Percentiles rank a stretch among this genome's conserved stretches.
Evolutionary conservation across 331 rosid species (phyloP).

Genomic region (Malus hybrid): DNA sequence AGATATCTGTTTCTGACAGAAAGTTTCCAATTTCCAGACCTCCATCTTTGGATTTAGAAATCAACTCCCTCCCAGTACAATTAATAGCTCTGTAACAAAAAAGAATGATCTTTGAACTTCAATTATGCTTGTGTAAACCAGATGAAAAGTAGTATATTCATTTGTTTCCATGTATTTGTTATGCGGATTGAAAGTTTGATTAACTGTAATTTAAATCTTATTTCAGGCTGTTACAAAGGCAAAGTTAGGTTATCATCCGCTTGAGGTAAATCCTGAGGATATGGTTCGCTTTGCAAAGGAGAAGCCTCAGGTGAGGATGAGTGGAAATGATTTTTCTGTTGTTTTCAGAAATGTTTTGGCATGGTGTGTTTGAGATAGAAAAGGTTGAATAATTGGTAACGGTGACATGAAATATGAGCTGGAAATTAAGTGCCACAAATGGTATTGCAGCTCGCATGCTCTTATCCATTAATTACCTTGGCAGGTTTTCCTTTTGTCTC

Average conservation of each 20-base stretch:
- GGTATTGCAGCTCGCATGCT: background rate
- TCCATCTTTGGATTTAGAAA: no score
- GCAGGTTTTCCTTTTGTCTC: background rate
- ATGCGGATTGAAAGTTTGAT: background rate
- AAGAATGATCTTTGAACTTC: background rate
- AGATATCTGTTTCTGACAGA: no score
- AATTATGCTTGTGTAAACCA: background rate
- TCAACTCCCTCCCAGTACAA: no score
- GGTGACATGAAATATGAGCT: background rate
- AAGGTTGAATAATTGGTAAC: background rate
- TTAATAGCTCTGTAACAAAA: background rate
- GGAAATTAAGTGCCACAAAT: background rate
- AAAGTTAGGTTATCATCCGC: constrained; percentile 93
- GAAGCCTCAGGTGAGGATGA: constrained; percentile 80
- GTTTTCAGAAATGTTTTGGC: constrained; percentile 15
- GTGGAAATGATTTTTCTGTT: constrained; percentile 10
- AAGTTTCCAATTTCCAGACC: no score
- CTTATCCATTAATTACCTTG: background rate
- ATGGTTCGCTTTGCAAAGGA: constrained; percentile 97
- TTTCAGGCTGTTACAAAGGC: constrained; percentile 96
- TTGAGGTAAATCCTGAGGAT: constrained; percentile 97
- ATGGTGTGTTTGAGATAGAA: background rate
- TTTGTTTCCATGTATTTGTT: background rate
- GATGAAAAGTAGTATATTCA: background rate
- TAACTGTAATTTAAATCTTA: constrained; percentile 20